phyloP scores from a whole-genome alignment of 2,329 filamentous ascomycete species.

The Scedosporium apiospermum region DNA sequence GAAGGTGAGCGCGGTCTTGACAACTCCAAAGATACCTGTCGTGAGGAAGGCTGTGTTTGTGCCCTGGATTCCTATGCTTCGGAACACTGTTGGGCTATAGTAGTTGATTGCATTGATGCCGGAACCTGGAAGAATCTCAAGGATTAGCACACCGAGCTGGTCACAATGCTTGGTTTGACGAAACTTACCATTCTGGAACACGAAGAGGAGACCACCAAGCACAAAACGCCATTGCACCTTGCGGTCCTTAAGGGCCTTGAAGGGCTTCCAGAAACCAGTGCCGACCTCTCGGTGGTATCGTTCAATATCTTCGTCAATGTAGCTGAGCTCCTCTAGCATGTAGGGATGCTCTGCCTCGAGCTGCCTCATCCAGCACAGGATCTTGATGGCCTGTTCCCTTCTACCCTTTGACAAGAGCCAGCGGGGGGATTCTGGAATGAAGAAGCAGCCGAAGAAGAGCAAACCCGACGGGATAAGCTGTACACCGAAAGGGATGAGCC shows the following conservation, averaged over 20 bases:
- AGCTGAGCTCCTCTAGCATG: constrained; percentile 1
- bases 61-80: constrained; percentile 34
- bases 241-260: background rate
- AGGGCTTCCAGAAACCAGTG: constrained; percentile 3
- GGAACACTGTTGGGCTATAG: constrained; percentile 56
- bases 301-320: constrained; percentile 4
- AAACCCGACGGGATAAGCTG: constrained; percentile 42
- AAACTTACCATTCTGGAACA: constrained; percentile 56
- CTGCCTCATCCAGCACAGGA: constrained; percentile 3
- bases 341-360: constrained; percentile 2
- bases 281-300: constrained; percentile 1
- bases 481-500: constrained; percentile 51
- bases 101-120: constrained; percentile 78
- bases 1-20: constrained; percentile 55
- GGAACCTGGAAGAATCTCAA: constrained; percentile 29
- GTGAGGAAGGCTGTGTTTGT: constrained; percentile 41
- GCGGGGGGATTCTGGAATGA: constrained; percentile 56
- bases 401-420: constrained; percentile 32
- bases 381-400: constrained; percentile 2
- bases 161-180: background rate
- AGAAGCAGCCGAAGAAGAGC: constrained; percentile 48
- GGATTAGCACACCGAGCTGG: background rate
- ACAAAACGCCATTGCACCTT: background rate
- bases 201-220: constrained; percentile 41
- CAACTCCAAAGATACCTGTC: constrained; percentile 68